Percentiles rank a stretch among this genome's conserved stretches.
phyloP scores from a whole-genome alignment of 495 filamentous ascomycete genomes.

The Aspergillus mulundensis region DNA sequence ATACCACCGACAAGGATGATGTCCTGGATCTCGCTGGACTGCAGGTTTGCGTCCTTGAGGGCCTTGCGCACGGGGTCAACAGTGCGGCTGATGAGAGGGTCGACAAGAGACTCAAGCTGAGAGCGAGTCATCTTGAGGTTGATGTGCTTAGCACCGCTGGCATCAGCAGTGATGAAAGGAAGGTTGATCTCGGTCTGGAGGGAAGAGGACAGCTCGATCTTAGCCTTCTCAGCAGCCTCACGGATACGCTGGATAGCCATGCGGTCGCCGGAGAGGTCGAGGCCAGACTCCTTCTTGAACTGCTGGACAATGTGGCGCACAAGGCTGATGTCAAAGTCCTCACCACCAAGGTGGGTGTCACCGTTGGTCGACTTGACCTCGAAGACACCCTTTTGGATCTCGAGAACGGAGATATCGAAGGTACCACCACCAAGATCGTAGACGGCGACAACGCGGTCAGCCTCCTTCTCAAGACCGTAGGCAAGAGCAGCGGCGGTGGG shows the following conservation, averaged over 20 bases:
- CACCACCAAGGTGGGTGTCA: constrained; percentile 95
- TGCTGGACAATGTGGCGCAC: constrained; percentile 92
- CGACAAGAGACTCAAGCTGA: constrained; percentile 89
- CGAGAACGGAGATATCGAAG: constrained; percentile 96
- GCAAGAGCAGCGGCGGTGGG: constrained; percentile 92
- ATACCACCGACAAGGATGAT: constrained; percentile 99
- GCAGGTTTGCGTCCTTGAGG: constrained; percentile 91
- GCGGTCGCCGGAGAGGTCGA: constrained; percentile 88
- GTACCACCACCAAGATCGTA: constrained; percentile 99
- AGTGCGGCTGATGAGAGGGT: constrained; percentile 82
- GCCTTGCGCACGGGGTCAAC: constrained; percentile 95
- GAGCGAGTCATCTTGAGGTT: constrained; percentile 90
- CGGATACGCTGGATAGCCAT: constrained; percentile 99
- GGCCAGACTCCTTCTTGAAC: constrained; percentile 93
- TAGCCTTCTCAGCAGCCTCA: constrained; percentile 99
- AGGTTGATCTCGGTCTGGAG: constrained; percentile 98
- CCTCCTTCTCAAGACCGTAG: constrained; percentile 92
- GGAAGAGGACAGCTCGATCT: constrained; percentile 97
- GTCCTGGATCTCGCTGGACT: constrained; percentile 95
- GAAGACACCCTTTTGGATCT: constrained; percentile 97
- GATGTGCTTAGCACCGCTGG: constrained; percentile 95
- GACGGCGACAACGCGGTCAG: constrained; percentile 86
- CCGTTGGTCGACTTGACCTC: constrained; percentile 99
- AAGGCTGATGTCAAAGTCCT: constrained; percentile 96
- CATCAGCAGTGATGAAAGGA: constrained; percentile 96